Evolutionary conservation across 495 filamentous ascomycete species (phyloP), one percentile per base, ranked within the genome.

Genomic region (Penicilliopsis zonata): DNA sequence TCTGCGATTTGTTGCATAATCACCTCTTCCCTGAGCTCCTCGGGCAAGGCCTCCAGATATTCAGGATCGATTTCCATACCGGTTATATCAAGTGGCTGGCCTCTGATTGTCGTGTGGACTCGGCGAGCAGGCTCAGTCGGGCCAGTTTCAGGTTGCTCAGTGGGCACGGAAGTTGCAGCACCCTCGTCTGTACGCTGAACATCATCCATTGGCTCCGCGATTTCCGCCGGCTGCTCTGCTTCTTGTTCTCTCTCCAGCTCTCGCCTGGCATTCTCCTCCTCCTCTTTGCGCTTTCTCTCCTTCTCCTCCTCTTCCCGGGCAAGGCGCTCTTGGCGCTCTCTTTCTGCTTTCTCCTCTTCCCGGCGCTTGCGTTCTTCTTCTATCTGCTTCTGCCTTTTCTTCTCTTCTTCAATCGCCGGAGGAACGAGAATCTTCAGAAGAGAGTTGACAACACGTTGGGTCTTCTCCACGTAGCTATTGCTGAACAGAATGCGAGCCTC

Each of bases 21-120:
- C 17, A 95, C 90, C 49, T 99, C 90, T 53, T 96, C 88, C 17
- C 90, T 72, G 30, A 95, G 73, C 24, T 96, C 90, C 37, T 99
- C 90, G 1, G 90, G 90, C 12, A 99, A 64, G 22, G 86, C 92
- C 34, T 90, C 84, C 2, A 99, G 71, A 53, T 93, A 99, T 24
- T 86, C 86, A 9, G 82, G 72, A 45, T 99, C 90, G 36, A 99
- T 95, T 36, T 86, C 86, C 42, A 99, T 70, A 16, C 76, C 80
- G 3, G 90, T 96, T 34, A 99, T 88, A 49, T 99, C 88, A 28
- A 93, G 63, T 33, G 83, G 72, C 28, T 78, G 76, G 17, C 86
- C 86, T 41, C 86, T 74, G 33, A 99, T 83, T 1, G 72, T 87
- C 5, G 81, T 87, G 30, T 69, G 70, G 29, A 88, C 67, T 9